Conservation (phyloP, 139 green algal species). For the Coelastrella sp. region DNA sequence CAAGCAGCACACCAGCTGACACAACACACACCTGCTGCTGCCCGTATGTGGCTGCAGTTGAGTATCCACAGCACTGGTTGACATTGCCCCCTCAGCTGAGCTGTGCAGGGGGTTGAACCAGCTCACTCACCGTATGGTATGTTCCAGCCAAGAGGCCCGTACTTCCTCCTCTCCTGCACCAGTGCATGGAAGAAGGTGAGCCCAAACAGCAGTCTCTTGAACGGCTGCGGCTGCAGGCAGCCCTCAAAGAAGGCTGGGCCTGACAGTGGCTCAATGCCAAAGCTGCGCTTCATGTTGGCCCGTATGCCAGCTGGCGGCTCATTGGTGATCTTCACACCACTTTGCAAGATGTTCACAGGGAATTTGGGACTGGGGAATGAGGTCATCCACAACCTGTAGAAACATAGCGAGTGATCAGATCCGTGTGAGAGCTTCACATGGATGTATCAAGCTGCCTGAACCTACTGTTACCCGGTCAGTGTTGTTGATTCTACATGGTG, state of each 20-base stretch:
- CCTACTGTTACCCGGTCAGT: no score
- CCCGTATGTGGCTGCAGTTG: neutral
- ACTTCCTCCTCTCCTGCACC: conserved; percentile 76
- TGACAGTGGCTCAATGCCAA: conserved; percentile 70
- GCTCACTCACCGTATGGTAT: conserved; percentile 66
- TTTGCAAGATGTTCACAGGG: conserved; percentile 80
- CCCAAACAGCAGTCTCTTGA: conserved; percentile 80
- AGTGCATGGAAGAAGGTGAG: conserved; percentile 77
- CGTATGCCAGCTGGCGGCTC: conserved; percentile 76
- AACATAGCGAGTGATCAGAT: neutral
- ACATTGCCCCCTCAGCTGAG: neutral
- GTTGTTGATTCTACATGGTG: no score
- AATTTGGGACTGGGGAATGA: conserved; percentile 75
- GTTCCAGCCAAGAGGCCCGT: conserved; percentile 77
- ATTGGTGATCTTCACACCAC: conserved; percentile 86
- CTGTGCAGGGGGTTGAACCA: neutral
- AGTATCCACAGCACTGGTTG: neutral
- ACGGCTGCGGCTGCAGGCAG: conserved; percentile 55
- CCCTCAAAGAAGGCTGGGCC: conserved; percentile 70
- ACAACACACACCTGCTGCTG: neutral
- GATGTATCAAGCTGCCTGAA: no score
- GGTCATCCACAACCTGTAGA: conserved; percentile 80
- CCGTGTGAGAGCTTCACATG: no score
- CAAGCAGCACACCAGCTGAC: neutral
- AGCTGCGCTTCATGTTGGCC: conserved; percentile 81